phyloP scores from a whole-genome alignment of 441 rosid genomes.

The Breynia disticha region DNA sequence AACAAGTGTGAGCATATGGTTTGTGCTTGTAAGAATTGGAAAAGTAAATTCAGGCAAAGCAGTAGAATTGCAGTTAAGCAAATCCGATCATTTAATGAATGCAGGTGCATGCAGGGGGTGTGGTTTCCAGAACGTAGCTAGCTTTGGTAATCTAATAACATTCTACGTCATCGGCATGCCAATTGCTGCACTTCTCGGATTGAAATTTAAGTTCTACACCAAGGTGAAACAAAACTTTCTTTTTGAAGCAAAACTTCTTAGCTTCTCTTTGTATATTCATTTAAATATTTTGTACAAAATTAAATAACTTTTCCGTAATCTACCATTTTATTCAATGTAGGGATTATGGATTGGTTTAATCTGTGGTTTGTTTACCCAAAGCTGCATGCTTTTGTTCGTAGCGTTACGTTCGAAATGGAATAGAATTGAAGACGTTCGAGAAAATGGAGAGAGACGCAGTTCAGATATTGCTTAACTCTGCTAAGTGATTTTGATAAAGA shows the following conservation, averaged over 20 bases:
- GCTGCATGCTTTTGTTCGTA: slow-evolving; percentile 29
- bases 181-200: slow-evolving; percentile 34
- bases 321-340: slow-evolving; percentile 17
- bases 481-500: no score
- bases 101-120: slow-evolving; percentile 61
- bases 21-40: no score
- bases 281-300: not conserved
- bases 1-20: no score
- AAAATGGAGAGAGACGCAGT: not conserved
- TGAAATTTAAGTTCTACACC: slow-evolving; percentile 32
- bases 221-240: slow-evolving; percentile 28
- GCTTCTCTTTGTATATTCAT: not conserved
- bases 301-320: not conserved
- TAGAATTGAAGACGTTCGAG: slow-evolving; percentile 9
- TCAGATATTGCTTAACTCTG: not conserved
- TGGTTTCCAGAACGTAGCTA: slow-evolving; percentile 48
- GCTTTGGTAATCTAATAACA: slow-evolving; percentile 35
- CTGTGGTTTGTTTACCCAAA: slow-evolving; percentile 41
- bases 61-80: no score
- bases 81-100: not conserved
- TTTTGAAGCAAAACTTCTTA: no score
- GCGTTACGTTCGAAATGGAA: slow-evolving; percentile 36
- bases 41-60: no score
- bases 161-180: slow-evolving; percentile 49
- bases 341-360: slow-evolving; percentile 65